phyloP scores from a whole-genome alignment of 192 early-diverging fungal species.

The Coemansia sp. region DNA sequence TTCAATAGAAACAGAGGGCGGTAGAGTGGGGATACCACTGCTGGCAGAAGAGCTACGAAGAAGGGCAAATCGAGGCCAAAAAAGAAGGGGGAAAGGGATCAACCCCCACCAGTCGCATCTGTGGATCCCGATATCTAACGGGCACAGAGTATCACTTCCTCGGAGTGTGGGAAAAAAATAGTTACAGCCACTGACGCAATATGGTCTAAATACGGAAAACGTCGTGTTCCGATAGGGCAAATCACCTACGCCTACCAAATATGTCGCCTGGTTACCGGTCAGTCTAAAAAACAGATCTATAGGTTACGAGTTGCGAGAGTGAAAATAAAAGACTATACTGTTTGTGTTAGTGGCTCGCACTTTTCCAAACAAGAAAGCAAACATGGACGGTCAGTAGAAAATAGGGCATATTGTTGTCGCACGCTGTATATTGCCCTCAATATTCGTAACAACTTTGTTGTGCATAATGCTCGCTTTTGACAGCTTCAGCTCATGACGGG shows the following conservation, averaged over 20 bases:
- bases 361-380: not conserved
- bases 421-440: not conserved
- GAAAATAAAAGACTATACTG: not conserved
- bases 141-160: too few species aligned
- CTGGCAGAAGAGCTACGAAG: too few species aligned
- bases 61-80: too few species aligned
- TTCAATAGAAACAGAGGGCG: not conserved
- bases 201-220: not conserved
- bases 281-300: not conserved
- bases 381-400: not conserved
- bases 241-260: not conserved
- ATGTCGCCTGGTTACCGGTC: not conserved
- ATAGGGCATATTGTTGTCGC: not conserved
- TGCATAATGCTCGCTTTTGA: not conserved
- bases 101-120: too few species aligned
- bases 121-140: too few species aligned
- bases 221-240: not conserved
- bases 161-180: not conserved
- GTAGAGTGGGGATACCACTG: too few species aligned
- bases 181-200: not conserved
- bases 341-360: not conserved
- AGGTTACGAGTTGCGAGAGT: not conserved
- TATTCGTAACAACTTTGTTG: not conserved
- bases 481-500: too few species aligned
- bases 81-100: too few species aligned